Evolutionary conservation across 2,329 filamentous ascomycete species (phyloP), one percentile per base, ranked within the genome.

Genomic region (Ophiostoma angusticollis): DNA sequence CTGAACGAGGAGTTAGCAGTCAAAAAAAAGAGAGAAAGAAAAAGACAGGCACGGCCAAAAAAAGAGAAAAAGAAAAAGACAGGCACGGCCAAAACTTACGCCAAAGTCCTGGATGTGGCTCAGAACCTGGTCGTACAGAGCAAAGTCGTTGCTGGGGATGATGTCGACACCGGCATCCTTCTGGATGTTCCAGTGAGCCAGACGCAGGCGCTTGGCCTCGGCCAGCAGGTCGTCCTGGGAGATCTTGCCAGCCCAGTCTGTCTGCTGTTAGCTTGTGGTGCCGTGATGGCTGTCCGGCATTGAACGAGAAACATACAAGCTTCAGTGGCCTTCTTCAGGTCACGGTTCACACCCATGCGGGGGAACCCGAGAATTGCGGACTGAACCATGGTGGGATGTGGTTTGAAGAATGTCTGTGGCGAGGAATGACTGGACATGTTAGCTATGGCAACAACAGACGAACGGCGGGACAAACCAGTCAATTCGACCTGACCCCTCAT

Each of bases 241-340:
- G 63, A 94, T 72, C 74, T 96, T 98, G 64, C 82, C 89, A 57
- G 70, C 81, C 91, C 91, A 98, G 67, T 77, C 68, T 61, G 35
- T 2, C 5, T 5, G 9, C 5, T 31, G 39, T 44, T 28, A 44
- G 41, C 31, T 21, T n/a, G 23, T 28, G 14, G 24, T 3, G 9
- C 12, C 14, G 18, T 5, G 3, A 17, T 25, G 14, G 49, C 43
- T 29, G 31, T 12, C 12, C 3, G 6, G 11, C 31, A 21, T 12
- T 6, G 35, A 11, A 32, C 14, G 9, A 19, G 3, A 29, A 29
- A 68, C 68, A 59, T 52, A 72, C 69, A 98, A 63, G 89, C 85
- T 69, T 98, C 91, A 52, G 87, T 98, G 60, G 91, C 91, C 80
- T 98, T 98, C 82, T 98, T 98, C 63, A 98, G 79, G 75, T 98